Evolutionary conservation across 2,329 filamentous ascomycete genomes (phyloP).

Genomic region (Aspergillus bombycis): DNA sequence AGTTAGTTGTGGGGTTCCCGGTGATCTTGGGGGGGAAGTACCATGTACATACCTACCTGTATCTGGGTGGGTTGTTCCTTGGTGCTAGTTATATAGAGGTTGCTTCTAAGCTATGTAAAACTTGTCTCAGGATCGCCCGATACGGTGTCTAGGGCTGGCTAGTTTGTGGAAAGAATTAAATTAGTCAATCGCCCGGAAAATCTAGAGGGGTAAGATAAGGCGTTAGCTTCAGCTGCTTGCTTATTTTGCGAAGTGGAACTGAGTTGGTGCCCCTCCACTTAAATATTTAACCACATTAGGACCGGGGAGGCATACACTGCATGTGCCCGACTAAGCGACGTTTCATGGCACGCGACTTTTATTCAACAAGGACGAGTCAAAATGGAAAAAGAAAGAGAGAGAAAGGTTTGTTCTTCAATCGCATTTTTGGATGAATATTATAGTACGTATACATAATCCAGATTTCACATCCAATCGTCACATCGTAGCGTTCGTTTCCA

Average conservation of each 20-base stretch:
- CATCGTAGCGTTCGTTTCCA: not conserved
- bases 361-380: not conserved
- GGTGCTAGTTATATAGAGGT: not conserved
- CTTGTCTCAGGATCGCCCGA: not conserved
- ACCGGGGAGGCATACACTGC: not conserved
- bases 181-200: not conserved
- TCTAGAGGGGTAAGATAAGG: not conserved
- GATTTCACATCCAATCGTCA: not conserved
- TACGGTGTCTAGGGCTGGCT: not conserved
- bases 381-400: not conserved
- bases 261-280: not conserved
- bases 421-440: not conserved
- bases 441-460: not conserved
- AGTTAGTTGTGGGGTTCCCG: not conserved
- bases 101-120: not conserved
- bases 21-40: too few relatives aligned
- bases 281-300: not conserved
- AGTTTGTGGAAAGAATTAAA: not conserved
- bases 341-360: not conserved
- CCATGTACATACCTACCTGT: not conserved
- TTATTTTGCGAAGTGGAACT: not conserved
- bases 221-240: not conserved
- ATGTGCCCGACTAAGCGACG: not conserved
- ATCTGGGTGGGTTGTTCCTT: not conserved
- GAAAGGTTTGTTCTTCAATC: fast-evolving